A percentile compares a stretch with the other conserved stretches of the same genome.
phyloP scores from a whole-genome alignment of 2,329 filamentous ascomycete genomes.

The Cercospora citrullina region DNA sequence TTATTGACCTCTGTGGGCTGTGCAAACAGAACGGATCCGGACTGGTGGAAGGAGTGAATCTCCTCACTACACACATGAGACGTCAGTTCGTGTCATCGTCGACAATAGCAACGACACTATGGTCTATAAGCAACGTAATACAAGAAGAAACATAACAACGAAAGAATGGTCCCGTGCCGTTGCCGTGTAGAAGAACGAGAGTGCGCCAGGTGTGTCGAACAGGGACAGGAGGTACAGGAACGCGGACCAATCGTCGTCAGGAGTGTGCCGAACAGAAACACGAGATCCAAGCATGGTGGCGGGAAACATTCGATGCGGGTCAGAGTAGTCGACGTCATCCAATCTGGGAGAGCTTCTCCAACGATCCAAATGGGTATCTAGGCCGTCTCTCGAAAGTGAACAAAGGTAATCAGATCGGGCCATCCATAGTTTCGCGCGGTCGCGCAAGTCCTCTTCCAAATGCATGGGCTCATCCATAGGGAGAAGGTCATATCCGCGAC shows the following conservation, averaged over 20 bases:
- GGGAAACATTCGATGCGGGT: not conserved
- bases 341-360: not conserved
- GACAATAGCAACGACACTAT: slow-evolving; percentile 9
- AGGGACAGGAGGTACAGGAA: not conserved
- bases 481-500: not conserved
- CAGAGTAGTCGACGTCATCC: not conserved
- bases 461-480: not conserved
- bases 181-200: not conserved
- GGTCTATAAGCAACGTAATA: not conserved
- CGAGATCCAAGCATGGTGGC: not conserved
- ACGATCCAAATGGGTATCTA: not conserved
- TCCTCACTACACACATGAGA: slow-evolving; percentile 33
- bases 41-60: slow-evolving; percentile 28
- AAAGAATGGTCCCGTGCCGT: not conserved
- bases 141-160: slow-evolving; percentile 9
- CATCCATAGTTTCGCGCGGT: not conserved
- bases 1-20: slow-evolving; percentile 34
- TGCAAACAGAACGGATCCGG: slow-evolving; percentile 36
- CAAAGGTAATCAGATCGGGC: not conserved
- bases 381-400: not conserved
- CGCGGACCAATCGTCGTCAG: not conserved
- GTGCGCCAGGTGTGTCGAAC: not conserved
- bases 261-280: not conserved
- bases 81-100: slow-evolving; percentile 30
- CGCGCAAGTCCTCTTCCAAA: not conserved